Conservation (phyloP, 306 rosid species). For the Betula pendula region DNA sequence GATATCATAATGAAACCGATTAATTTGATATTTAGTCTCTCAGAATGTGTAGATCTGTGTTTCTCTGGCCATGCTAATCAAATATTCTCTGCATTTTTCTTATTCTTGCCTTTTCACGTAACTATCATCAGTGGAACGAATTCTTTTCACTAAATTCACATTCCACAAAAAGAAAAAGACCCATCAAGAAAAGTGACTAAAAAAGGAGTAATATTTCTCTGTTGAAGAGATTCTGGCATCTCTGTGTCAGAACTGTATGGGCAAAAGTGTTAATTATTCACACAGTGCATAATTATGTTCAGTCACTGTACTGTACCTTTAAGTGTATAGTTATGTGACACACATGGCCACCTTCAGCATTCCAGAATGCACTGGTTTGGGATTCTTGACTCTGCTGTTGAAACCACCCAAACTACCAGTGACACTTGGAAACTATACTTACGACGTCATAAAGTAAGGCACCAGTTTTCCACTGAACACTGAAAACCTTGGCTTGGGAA, state of each 20-base stretch:
- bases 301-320: conserved; percentile 21
- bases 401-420: conserved; percentile 30
- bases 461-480: conserved; percentile 30
- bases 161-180: conserved; percentile 22
- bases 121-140: conserved; percentile 13
- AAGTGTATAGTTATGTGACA: conserved; percentile 29
- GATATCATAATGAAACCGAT: background rate
- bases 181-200: conserved; percentile 30
- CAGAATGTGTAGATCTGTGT: background rate
- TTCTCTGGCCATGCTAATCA: conserved; percentile 6
- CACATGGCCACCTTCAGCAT: conserved; percentile 26
- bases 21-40: background rate
- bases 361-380: conserved; percentile 39
- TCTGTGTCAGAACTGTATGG: conserved; percentile 33
- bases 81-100: conserved; percentile 6
- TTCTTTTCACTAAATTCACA: conserved; percentile 22
- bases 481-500: conserved; percentile 28
- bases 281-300: conserved; percentile 14
- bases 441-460: conserved; percentile 29
- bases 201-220: conserved; percentile 27
- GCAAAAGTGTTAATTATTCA: conserved; percentile 28
- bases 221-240: conserved; percentile 39
- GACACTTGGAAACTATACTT: conserved; percentile 13
- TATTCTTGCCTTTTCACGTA: conserved; percentile 20
- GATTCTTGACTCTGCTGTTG: conserved; percentile 24